Base-by-base conservation (phyloP, 352 stramenopile species). In the Phytopythium boreale region DNA sequence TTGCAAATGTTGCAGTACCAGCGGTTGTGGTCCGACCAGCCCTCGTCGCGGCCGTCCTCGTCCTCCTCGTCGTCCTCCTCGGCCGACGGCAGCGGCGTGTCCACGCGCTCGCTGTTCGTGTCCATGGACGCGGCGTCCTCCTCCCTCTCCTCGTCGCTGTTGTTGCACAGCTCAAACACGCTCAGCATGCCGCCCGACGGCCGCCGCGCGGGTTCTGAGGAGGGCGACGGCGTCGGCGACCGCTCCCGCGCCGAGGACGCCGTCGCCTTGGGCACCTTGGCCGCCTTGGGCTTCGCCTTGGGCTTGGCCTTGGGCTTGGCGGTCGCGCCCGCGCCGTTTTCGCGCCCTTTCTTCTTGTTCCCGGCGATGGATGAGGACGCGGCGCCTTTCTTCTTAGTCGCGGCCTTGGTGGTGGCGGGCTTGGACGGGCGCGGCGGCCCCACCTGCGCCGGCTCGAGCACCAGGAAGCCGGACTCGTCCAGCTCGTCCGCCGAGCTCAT, bases 1-100 rank as follows among this genome's bases (percentile, higher is more conserved):
- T 96, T 96, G 76, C 87, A 96, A 37, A 96, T 93, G 66, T 96
- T 96, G 72, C 87, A 96, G 70, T 96, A 96, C 85, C 85, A 94
- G 26, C 85, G 85, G 68, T 96, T 96, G 67, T 96, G 85, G 65
- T 96, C 87, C 1, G 83, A 76, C 85, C 85, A 94, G 50, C 79
- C 82, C 41, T 94, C 85, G 61, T 91, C 79, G 5, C 46, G 56
- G 17, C 70, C 71, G 6, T 68, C 65, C 46, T 67, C 69, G 62
- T 81, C 70, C 14, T 68, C 76, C 14, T 85, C 75, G 2, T 68
- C 66, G 47, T 79, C 70, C 49, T 79, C 75, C 29, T 79, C 73
- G 4, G 62, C 70, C 41, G 73, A 77, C 22, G 68, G 76, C 52
- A 63, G 31, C 51, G 62, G 72, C 59, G 62, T 80, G 55, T 80